Evolutionary conservation across 805 yeast genomes (phyloP), one percentile per base, ranked within the genome.

Genomic region (Candida saitoana): DNA sequence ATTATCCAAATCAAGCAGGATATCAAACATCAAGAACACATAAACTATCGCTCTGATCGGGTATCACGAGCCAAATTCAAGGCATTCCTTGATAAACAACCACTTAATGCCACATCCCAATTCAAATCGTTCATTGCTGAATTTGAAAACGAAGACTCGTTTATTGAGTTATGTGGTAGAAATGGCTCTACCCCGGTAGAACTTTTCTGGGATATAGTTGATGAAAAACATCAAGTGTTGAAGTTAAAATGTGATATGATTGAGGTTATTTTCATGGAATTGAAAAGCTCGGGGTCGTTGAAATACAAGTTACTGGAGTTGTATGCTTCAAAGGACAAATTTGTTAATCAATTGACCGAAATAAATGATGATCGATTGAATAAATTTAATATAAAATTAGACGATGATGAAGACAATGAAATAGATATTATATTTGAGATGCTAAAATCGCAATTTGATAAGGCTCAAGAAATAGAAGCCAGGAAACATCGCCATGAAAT

Each of bases 141-240:
- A 4, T 51, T 87, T 1, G 77, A 77, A 44, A 73, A 76, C 24
- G 84, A 82, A 46, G 68, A 67, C 36, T 63, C 77, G 12, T 88
- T 84, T 54, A 52, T 76, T 12, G 77, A 73, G 17, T 48, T 88
- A 29, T 70, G 88, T 43, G 96, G 95, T 0, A 72, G 89, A 41
- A 69, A 76, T 35, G 96, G 96, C 0, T 87, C 96, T 0, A 73
- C 80, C 1, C 84, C 96, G 1, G 54, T 82, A 33, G 95, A 88
- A 48, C 60, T 86, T 32, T 88, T 84, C 57, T 76, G 87, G 77
- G 96, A 89, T 57, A 52, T 75, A 0, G 71, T 84, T 3, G 89
- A 84, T 49, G 82, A 77, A 42, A 80, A 78, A 50, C 71, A 74
- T 25, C 75, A 80, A 41, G 53, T 69, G 1, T 55, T 85, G 35